Evolutionary conservation across 192 early-diverging fungal genomes (phyloP).

Genomic region (Phycomyces nitens): DNA sequence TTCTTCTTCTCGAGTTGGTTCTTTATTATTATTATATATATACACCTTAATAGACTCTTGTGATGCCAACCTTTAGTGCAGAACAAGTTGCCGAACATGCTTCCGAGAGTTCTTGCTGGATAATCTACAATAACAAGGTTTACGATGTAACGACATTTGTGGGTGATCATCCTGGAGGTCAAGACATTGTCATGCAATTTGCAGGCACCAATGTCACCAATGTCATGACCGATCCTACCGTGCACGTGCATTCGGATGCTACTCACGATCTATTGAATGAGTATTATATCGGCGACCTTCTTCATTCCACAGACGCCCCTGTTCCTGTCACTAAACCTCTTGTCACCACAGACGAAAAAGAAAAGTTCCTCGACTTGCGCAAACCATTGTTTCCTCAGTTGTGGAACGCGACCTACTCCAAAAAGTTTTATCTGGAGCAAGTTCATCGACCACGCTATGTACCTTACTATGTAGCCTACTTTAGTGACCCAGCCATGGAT

Average conservation of each 20-base stretch:
- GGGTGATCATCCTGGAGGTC: slow-evolving; percentile 90
- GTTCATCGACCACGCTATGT: slow-evolving; percentile 86
- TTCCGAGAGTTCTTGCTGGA: slow-evolving; percentile 70
- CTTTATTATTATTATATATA: too few species aligned
- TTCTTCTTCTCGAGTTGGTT: too few species aligned
- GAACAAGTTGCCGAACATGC: slow-evolving; percentile 69
- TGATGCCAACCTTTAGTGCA: neutral
- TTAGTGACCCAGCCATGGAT: slow-evolving; percentile 72
- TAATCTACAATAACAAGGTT: slow-evolving; percentile 74
- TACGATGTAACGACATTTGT: slow-evolving; percentile 87
- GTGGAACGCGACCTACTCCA: slow-evolving; percentile 67
- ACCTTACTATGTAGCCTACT: slow-evolving; percentile 75
- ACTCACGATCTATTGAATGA: slow-evolving; percentile 85
- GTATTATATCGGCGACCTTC: slow-evolving; percentile 68
- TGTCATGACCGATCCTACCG: slow-evolving; percentile 67
- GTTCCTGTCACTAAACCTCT: neutral
- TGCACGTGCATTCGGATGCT: slow-evolving; percentile 75
- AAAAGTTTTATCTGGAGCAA: slow-evolving; percentile 82
- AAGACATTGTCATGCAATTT: slow-evolving; percentile 80
- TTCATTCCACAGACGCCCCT: neutral
- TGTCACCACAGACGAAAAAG: slow-evolving; percentile 35
- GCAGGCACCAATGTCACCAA: slow-evolving; percentile 77
- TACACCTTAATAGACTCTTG: neutral
- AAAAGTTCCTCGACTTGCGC: slow-evolving; percentile 75
- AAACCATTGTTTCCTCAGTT: slow-evolving; percentile 84